phyloP scores from a whole-genome alignment of 2,329 filamentous ascomycete genomes.

The Capronia americana region DNA sequence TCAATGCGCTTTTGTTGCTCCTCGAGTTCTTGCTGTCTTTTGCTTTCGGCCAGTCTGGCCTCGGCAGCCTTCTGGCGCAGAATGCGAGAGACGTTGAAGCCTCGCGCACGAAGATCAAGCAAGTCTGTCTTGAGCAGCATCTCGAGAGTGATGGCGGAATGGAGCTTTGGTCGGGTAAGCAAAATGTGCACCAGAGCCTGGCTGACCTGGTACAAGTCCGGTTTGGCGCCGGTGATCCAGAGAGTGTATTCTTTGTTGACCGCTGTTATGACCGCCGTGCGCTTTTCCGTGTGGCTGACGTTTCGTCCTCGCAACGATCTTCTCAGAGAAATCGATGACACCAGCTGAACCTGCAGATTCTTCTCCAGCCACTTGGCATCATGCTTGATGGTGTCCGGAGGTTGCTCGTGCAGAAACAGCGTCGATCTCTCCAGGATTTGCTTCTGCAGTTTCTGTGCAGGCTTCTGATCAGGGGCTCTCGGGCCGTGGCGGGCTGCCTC shows the following conservation, averaged over 20 bases:
- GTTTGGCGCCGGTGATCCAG: constrained; percentile 75
- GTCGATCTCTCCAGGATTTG: constrained; percentile 87
- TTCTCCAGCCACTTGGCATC: constrained; percentile 91
- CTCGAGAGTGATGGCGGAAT: constrained; percentile 88
- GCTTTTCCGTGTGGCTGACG: constrained; percentile 74
- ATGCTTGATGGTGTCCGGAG: constrained; percentile 78
- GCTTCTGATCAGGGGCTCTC: constrained; percentile 68
- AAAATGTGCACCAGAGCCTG: constrained; percentile 83
- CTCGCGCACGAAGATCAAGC: constrained; percentile 79
- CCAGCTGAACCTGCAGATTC: constrained; percentile 77
- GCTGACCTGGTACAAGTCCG: constrained; percentile 90
- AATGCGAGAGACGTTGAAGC: constrained; percentile 96
- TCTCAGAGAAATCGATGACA: constrained; percentile 77
- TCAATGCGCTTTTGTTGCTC: constrained; percentile 73
- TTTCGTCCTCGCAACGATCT: constrained; percentile 75
- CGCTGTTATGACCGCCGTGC: constrained; percentile 72
- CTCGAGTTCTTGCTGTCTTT: constrained; percentile 75
- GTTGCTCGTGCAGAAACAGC: constrained; percentile 86
- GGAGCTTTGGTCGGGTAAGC: constrained; percentile 80
- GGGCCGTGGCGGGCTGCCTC: constrained; percentile 77
- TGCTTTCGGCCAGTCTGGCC: constrained; percentile 82
- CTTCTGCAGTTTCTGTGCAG: constrained; percentile 73
- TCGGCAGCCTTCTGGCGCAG: constrained; percentile 86
- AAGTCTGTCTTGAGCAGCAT: constrained; percentile 87
- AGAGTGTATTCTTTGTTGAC: constrained; percentile 67